Base-by-base conservation (phyloP, 495 filamentous ascomycete genomes). In the Trichoderma reesei region DNA sequence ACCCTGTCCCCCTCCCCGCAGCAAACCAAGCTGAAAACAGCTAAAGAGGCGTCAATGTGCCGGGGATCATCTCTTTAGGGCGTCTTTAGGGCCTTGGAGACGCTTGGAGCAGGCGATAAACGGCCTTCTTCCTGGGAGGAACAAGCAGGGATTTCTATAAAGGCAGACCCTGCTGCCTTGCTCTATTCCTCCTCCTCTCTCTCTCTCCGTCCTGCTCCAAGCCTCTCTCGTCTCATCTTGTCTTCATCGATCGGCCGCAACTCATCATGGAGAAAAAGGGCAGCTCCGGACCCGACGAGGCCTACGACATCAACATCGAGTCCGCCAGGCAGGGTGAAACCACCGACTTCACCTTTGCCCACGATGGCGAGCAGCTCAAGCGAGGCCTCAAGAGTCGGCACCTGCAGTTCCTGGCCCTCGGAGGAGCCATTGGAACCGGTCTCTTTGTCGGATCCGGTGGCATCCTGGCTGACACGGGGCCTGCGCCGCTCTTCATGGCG, bases 401-500 rank as follows among this genome's bases (percentile, higher is more conserved):
- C 64, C 77, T 89, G 54, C 86, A 90, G 71, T 89, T 90, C 74
- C 83, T 90, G 68, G 88, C 87, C 10, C 83, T 90, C 48, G 87
- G 61, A 20, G 18, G 34, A n/a, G 78, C 80, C 54, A 89, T 90
- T 67, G 88, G 88, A 56, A 90, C 87, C 2, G 88, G 76, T 64
- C 80, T 83, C 5, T 84, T 82, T 66, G 73, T 84, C 38, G 76
- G 82, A 0, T 79, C 80, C 9, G 83, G 83, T 3, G 69, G 68
- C 37, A 80, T 81, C 31, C 70, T 83, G 41, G 70, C 76, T 60
- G 70, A 71, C 33, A 77, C 79, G 26, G 79, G 80, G 6, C 81
- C 81, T 13, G 72, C 75, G 13, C 78, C 79, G 41, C 70, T 83
- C 60, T 79, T 83, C 65, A 74, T 85, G 64, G 82, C 76, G 34